phyloP scores from a whole-genome alignment of 768 basidiomycete species.

The Lentinus tigrinus region DNA sequence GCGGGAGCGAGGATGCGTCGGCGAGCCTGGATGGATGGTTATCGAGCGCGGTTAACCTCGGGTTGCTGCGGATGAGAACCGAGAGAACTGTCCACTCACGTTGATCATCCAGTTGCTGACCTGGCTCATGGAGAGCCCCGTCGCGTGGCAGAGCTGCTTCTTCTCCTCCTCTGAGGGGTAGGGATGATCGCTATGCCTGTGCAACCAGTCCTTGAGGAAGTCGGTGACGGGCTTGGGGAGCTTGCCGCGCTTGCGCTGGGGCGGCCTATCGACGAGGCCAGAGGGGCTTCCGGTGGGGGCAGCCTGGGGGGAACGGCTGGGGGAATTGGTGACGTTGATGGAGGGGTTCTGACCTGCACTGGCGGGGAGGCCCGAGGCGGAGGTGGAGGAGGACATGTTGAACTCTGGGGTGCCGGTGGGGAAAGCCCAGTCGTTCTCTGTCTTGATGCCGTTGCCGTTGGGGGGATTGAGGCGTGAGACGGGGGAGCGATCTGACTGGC shows the following conservation, averaged over 20 bases:
- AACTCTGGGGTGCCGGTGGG: conserved; percentile 55
- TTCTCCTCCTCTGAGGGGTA: conserved; percentile 91
- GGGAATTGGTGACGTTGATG: conserved; percentile 36
- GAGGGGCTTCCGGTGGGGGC: conserved; percentile 39
- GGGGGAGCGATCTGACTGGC: conserved; percentile 49
- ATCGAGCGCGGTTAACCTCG: conserved; percentile 7
- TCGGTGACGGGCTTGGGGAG: conserved; percentile 90
- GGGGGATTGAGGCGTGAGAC: conserved; percentile 21
- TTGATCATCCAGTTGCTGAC: conserved; percentile 96
- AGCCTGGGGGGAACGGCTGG: conserved; percentile 51
- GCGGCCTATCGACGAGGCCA: conserved; percentile 71
- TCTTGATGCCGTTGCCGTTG: conserved; percentile 24
- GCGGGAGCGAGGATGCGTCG: conserved; percentile 83
- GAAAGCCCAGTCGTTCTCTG: conserved; percentile 71
- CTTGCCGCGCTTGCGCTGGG: conserved; percentile 76
- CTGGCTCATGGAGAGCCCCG: conserved; percentile 85
- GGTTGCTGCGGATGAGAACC: background rate
- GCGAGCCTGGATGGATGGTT: conserved; percentile 51
- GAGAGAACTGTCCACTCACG: conserved; percentile 37
- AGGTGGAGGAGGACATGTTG: conserved; percentile 37
- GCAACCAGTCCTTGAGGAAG: conserved; percentile 85
- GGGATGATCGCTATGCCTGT: conserved; percentile 85
- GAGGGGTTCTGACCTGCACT: conserved; percentile 34
- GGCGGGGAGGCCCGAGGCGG: conserved; percentile 28
- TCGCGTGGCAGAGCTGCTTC: conserved; percentile 83